Percentiles rank a stretch among this genome's conserved stretches.
Evolutionary conservation across 805 yeast genomes (phyloP).

Genomic region (Saccharomycopsis amapae): DNA sequence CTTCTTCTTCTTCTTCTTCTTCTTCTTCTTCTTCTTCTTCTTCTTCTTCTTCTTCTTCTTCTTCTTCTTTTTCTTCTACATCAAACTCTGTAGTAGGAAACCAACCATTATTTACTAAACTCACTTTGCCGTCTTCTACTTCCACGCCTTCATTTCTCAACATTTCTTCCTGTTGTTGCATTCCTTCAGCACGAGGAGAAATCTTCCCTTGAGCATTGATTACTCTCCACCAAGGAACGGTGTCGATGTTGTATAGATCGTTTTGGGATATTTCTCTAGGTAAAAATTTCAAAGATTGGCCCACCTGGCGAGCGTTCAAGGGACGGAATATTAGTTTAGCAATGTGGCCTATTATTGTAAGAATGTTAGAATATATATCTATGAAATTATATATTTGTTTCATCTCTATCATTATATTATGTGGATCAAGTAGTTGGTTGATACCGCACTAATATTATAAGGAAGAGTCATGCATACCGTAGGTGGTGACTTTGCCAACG

Average conservation of each 20-base stretch:
- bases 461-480: constrained; percentile 36
- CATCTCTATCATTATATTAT: no score
- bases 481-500: constrained; percentile 56
- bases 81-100: constrained; percentile 46
- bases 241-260: constrained; percentile 21
- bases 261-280: constrained; percentile 26
- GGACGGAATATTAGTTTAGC: constrained; percentile 60
- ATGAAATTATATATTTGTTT: no score
- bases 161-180: constrained; percentile 42
- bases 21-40: no score
- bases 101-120: constrained; percentile 48
- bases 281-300: constrained; percentile 56
- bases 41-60: neutral
- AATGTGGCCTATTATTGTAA: constrained; percentile 57
- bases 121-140: constrained; percentile 26
- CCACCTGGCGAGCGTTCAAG: constrained; percentile 66
- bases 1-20: neutral
- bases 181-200: constrained; percentile 41
- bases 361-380: no score
- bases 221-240: constrained; percentile 80
- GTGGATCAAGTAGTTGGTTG: no score
- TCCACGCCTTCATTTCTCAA: constrained; percentile 41
- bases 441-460: neutral
- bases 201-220: constrained; percentile 57
- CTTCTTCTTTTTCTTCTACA: neutral